Percentiles rank a stretch among this genome's conserved stretches.
Evolutionary conservation across 768 basidiomycete genomes (phyloP).

Genomic region (Tricholoma bakamatsutake): DNA sequence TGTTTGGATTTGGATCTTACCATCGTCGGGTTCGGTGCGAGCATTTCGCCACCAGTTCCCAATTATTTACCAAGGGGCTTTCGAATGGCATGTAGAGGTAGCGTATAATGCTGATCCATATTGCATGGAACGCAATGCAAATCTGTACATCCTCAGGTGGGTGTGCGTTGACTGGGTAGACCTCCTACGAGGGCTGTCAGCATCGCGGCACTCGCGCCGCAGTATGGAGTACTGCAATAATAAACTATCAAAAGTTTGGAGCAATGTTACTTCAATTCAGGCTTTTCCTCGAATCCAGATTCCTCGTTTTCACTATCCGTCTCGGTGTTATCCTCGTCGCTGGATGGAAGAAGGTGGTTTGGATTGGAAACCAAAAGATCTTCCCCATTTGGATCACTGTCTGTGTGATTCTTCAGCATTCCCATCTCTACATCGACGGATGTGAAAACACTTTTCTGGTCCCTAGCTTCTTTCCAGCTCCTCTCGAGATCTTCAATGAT

Average conservation of each 20-base stretch:
- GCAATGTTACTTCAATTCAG: background rate
- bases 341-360: constrained; percentile 37
- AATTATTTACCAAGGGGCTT: too few relatives aligned
- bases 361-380: constrained; percentile 69
- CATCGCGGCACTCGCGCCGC: background rate
- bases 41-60: too few relatives aligned
- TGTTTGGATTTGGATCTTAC: too few relatives aligned
- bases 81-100: too few relatives aligned
- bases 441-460: constrained; percentile 36
- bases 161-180: background rate
- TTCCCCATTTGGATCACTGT: constrained; percentile 26
- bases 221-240: too few relatives aligned
- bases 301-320: background rate
- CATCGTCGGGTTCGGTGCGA: too few relatives aligned
- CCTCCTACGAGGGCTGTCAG: background rate
- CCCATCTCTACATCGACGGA: background rate
- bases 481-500: constrained; percentile 67
- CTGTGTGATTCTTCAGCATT: constrained; percentile 8
- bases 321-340: constrained; percentile 15
- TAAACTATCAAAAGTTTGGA: background rate
- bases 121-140: background rate
- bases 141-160: background rate
- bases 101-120: background rate
- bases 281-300: background rate
- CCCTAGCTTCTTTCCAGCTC: constrained; percentile 53